Base-by-base conservation (phyloP, 2,329 filamentous ascomycete genomes). In the Thermoascus crustaceus region DNA sequence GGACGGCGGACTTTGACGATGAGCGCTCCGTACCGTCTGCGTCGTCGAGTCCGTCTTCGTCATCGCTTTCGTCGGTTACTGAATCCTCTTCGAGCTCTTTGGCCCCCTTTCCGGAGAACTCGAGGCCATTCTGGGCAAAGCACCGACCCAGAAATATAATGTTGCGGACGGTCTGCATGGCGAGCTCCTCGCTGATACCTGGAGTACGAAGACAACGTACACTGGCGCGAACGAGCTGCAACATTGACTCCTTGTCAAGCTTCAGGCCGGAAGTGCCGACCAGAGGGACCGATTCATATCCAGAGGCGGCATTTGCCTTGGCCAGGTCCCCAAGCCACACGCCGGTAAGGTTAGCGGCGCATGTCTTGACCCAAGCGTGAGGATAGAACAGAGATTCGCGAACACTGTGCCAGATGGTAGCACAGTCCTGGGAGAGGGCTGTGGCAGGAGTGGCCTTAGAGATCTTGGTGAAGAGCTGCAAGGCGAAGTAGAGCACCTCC, bases 291-390 rank as follows among this genome's bases (percentile, higher is more conserved):
- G 65, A 68, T 18, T 61, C 62, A 38, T 77, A 66, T 7, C 71
- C 72, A 19, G 53, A 57, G 19, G 67, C 67, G 29, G 70, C 73
- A 49, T 75, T 78, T 7, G 73, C 73, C 40, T 73, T 72, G 14
- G 82, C 83, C 44, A 94, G 78, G 55, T 94, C 84, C 3, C 79
- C 75, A 48, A 95, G 78, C 60, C 85, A 91, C n/a, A 73, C 69
- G 30, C 81, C 81, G 25, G 88, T 65, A 11, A 96, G 68, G 41
- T 76, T 80, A 7, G 87, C 76, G 11, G 86, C 77, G 5, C 79
- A 80, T 32, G 86, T 72, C 57, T 91, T 89, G 40, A 95, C 79
- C 58, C 78, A 76, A 2, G 75, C 64, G 45, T 91, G 77, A 2
- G 77, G 73, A 51, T 85, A 85, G 13, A 78, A 77, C 11, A 94